Evolutionary conservation across 345 rosid species (phyloP), one percentile per base, ranked within the genome.

Genomic region (Salix caprea): DNA sequence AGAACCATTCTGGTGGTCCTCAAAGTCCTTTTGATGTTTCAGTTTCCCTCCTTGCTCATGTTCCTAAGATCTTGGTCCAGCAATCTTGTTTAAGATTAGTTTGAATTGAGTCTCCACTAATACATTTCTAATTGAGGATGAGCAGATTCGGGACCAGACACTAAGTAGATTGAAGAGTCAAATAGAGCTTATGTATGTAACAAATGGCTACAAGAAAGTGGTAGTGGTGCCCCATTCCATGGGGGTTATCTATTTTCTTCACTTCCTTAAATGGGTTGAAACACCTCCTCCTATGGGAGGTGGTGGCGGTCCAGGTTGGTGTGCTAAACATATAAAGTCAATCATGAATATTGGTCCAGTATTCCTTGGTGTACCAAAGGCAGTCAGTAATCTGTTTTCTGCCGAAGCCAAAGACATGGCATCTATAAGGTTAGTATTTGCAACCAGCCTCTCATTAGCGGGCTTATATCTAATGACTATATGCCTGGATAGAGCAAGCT

Each of bases 201-300:
- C 87, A 8, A 90, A 90, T 48, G 88, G 90, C 36, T 44, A 80
- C 75, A 89, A 87, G 85, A 91, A 89, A 87, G 94, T 90, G 67
- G 94, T 88, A 30, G 93, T 90, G 84, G 89, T 90, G 82, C 94
- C 98, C 37, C 97, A 93, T 85, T 90, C 92, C 30, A 90, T 88
- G 96, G 93, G 93, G 56, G 91, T 80, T 62, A 69, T 81, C 74
- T 93, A 93, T 84, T 91, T 91, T 66, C 94, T 93, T 72, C 91
- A 93, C 83, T 91, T 93, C 85, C 90, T 90, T 67, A 90, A 90
- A 82, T 91, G 94, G 98, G 91, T 93, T 48, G 93, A 91, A 87
- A 70, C 86, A 61, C 89, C 91, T 70, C 80, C 89, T 79, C 85
- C 86, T 2, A 70, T 82, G 78, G 91, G 96, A 46, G 94, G 93